A percentile compares a stretch with the other conserved stretches of the same genome.
phyloP scores from a whole-genome alignment of 805 yeast genomes.

The Nakazawaea siamensis region DNA sequence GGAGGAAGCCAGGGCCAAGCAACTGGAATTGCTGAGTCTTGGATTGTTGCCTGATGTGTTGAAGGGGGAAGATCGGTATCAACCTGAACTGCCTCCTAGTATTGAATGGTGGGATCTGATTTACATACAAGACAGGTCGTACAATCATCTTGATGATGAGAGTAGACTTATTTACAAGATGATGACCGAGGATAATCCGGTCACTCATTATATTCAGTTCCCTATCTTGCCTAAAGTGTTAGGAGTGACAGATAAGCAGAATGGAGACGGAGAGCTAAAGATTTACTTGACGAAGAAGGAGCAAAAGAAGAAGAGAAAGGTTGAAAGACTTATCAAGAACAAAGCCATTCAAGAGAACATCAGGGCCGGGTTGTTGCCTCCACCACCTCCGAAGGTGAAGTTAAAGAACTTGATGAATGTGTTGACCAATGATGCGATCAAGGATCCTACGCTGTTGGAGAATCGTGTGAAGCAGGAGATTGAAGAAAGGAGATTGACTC shows the following conservation, averaged over 20 bases:
- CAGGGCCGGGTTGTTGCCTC: conserved; percentile 72
- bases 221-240: conserved; percentile 47
- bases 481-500: conserved; percentile 48
- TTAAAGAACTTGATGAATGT: conserved; percentile 81
- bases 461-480: conserved; percentile 61
- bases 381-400: conserved; percentile 86
- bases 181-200: conserved; percentile 35
- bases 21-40: conserved; percentile 14
- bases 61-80: conserved; percentile 49
- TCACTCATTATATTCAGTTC: conserved; percentile 72
- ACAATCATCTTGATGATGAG: conserved; percentile 25
- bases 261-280: conserved; percentile 16
- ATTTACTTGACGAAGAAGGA: conserved; percentile 72
- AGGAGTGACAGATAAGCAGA: neutral
- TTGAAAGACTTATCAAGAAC: conserved; percentile 52
- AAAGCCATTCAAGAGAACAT: conserved; percentile 73
- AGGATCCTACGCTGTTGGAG: conserved; percentile 87
- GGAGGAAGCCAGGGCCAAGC: conserved; percentile 20
- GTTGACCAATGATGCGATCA: conserved; percentile 73
- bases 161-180: conserved; percentile 24
- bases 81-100: conserved; percentile 43
- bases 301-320: conserved; percentile 61
- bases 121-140: conserved; percentile 31
- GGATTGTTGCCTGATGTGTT: conserved; percentile 43
- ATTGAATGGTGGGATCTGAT: conserved; percentile 90